A percentile compares a stretch with the other conserved stretches of the same genome.
phyloP scores from a whole-genome alignment of 1,284 basidiomycete genomes.

The Cystobasidium slooffiae region DNA sequence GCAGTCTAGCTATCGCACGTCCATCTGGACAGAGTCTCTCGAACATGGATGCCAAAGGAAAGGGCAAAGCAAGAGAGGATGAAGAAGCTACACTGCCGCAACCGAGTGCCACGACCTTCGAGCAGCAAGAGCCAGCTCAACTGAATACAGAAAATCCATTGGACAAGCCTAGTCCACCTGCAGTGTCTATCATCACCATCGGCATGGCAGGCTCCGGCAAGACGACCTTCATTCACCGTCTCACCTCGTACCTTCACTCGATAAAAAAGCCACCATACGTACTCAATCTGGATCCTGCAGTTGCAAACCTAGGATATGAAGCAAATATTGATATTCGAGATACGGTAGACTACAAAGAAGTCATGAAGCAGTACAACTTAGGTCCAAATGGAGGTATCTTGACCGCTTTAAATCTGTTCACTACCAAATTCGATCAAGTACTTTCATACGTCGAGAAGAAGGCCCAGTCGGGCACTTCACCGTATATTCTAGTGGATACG shows the following conservation, averaged over 20 bases:
- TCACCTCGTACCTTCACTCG: slow-evolving; percentile 81
- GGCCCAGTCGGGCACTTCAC: slow-evolving; percentile 60
- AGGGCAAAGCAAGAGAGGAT: slow-evolving; percentile 26
- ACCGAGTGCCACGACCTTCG: background rate
- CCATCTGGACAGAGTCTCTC: background rate
- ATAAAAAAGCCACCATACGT: slow-evolving; percentile 78
- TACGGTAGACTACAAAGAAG: slow-evolving; percentile 94
- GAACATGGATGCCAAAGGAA: slow-evolving; percentile 32
- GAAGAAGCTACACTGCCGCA: background rate
- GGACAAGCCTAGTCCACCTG: slow-evolving; percentile 54
- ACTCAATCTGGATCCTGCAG: slow-evolving; percentile 96
- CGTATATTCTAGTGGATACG: slow-evolving; percentile 93
- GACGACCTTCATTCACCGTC: slow-evolving; percentile 92
- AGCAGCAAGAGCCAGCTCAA: slow-evolving; percentile 1
- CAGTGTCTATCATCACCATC: slow-evolving; percentile 51
- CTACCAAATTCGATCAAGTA: slow-evolving; percentile 99
- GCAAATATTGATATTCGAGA: slow-evolving; percentile 98
- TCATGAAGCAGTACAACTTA: slow-evolving; percentile 99
- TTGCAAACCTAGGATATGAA: slow-evolving; percentile 84
- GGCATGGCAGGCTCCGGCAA: slow-evolving; percentile 75
- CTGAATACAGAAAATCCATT: slow-evolving; percentile 7
- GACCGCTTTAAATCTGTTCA: slow-evolving; percentile 96
- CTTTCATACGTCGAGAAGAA: slow-evolving; percentile 89
- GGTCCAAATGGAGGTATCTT: slow-evolving; percentile 98
- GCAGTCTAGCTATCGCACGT: background rate